These are phyloP conservation scores for Hypoxylon sp. DNA, from an alignment of 2,329 filamentous ascomycete genomes.

Conservation along the genomic window DNA sequence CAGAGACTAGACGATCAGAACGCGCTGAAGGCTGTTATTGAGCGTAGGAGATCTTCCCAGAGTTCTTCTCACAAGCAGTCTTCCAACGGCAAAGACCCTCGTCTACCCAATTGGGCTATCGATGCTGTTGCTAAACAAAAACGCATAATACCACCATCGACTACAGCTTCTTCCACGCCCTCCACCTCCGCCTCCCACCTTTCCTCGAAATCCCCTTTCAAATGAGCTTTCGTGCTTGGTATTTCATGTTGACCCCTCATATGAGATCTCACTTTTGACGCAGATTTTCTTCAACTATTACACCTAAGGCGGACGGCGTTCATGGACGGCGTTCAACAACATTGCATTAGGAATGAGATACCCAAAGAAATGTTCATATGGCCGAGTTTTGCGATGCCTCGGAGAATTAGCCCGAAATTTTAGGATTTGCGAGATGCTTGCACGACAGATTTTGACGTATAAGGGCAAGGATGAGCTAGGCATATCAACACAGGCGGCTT, in stretches of 20 bases:
- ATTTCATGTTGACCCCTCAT: background rate
- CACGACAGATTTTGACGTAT: background rate
- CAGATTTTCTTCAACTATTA: conserved; percentile 7
- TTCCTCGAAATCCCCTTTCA: conserved; percentile 45
- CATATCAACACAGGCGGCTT: background rate
- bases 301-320: conserved; percentile 24
- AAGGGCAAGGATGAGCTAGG: background rate
- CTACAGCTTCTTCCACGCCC: conserved; percentile 22
- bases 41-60: conserved; percentile 40
- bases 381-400: conserved; percentile 3
- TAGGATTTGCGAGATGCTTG: background rate
- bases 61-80: conserved; percentile 22
- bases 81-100: conserved; percentile 41
- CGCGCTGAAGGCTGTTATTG: conserved; percentile 42
- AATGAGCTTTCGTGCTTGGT: conserved; percentile 24
- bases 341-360: conserved; percentile 42
- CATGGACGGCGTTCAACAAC: conserved; percentile 16
- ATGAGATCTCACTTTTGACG: conserved; percentile 1
- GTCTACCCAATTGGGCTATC: conserved; percentile 51
- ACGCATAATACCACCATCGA: conserved; percentile 40
- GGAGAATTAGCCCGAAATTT: background rate
- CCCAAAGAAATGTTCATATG: conserved; percentile 33
- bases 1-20: conserved; percentile 49
- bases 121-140: conserved; percentile 45
- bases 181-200: conserved; percentile 33